Percentiles rank a stretch among this genome's conserved stretches.
Evolutionary conservation across 805 yeast species (phyloP).

Genomic region (Candida argentea): DNA sequence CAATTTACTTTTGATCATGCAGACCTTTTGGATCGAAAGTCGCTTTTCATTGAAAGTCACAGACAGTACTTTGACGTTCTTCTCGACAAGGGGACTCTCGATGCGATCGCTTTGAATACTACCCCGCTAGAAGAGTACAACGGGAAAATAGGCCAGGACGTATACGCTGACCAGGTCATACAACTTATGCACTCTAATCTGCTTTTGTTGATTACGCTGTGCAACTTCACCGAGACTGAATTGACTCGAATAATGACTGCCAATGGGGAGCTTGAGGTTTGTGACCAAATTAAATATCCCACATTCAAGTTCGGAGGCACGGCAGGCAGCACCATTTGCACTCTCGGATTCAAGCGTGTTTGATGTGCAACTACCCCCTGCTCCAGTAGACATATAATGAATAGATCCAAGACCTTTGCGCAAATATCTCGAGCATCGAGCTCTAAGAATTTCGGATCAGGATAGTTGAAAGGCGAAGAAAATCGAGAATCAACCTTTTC

Average conservation of each 20-base stretch:
- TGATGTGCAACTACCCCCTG: no score
- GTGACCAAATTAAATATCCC: slow-evolving; percentile 69
- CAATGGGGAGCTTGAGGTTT: slow-evolving; percentile 39
- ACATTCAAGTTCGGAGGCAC: slow-evolving; percentile 82
- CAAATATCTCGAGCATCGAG: no score
- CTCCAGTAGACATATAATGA: neutral
- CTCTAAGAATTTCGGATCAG: no score
- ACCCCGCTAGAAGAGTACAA: slow-evolving; percentile 31
- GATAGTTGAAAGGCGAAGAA: no score
- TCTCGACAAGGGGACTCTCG: slow-evolving; percentile 91
- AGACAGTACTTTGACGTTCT: slow-evolving; percentile 55
- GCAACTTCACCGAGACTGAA: slow-evolving; percentile 86
- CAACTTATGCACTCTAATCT: slow-evolving; percentile 48
- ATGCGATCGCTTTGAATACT: slow-evolving; percentile 87
- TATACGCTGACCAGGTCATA: slow-evolving; percentile 53
- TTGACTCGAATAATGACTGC: slow-evolving; percentile 43
- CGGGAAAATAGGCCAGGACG: slow-evolving; percentile 39
- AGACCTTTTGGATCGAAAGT: slow-evolving; percentile 46
- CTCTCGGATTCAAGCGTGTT: slow-evolving; percentile 61
- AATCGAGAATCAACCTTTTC: no score
- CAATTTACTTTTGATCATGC: slow-evolving; percentile 50
- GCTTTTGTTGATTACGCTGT: slow-evolving; percentile 70
- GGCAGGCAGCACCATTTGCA: slow-evolving; percentile 80
- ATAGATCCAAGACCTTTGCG: no score
- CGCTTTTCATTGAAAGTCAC: slow-evolving; percentile 26